A percentile compares a stretch with the other conserved stretches of the same genome.
Evolutionary conservation across 495 filamentous ascomycete genomes (phyloP).

Genomic region (Hypomontagnella submonticulosa): DNA sequence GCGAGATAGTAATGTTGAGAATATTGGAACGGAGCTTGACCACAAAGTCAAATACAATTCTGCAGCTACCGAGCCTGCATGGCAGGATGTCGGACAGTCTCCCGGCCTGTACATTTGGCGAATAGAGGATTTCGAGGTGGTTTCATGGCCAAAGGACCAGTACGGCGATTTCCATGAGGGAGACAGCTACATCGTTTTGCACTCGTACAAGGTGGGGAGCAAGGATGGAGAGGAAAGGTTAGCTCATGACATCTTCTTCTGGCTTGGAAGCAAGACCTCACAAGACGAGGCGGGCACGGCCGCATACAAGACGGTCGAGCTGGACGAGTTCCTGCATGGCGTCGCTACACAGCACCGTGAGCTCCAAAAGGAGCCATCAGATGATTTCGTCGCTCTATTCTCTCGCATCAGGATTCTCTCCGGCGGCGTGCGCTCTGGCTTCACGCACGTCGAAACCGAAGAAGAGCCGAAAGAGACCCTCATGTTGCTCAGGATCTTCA

Average conservation of each 20-base stretch:
- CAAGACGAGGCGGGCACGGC: conserved; percentile 73
- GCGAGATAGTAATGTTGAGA: conserved; percentile 71
- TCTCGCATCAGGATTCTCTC: conserved; percentile 62
- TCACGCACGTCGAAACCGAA: conserved; percentile 64
- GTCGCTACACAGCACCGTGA: conserved; percentile 70
- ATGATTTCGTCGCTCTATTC: conserved; percentile 68
- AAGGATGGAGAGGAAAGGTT: conserved; percentile 56
- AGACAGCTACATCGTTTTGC: conserved; percentile 71
- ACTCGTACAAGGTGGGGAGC: conserved; percentile 63
- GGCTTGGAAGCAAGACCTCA: conserved; percentile 67
- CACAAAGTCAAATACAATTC: conserved; percentile 72
- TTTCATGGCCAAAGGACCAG: conserved; percentile 65
- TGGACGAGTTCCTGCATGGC: conserved; percentile 71
- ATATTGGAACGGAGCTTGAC: conserved; percentile 68
- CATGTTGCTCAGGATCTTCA: conserved; percentile 68
- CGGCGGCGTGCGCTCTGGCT: conserved; percentile 70
- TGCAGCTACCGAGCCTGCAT: conserved; percentile 68
- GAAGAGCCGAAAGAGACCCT: conserved; percentile 55
- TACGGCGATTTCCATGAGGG: conserved; percentile 69
- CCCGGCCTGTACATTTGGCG: conserved; percentile 68
- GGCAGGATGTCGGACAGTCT: conserved; percentile 64
- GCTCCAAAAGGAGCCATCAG: conserved; percentile 64
- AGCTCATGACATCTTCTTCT: conserved; percentile 69
- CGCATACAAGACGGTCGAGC: conserved; percentile 73
- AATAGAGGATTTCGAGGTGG: conserved; percentile 70